phyloP scores from a whole-genome alignment of 768 basidiomycete genomes.

The Arthromyces matolae region DNA sequence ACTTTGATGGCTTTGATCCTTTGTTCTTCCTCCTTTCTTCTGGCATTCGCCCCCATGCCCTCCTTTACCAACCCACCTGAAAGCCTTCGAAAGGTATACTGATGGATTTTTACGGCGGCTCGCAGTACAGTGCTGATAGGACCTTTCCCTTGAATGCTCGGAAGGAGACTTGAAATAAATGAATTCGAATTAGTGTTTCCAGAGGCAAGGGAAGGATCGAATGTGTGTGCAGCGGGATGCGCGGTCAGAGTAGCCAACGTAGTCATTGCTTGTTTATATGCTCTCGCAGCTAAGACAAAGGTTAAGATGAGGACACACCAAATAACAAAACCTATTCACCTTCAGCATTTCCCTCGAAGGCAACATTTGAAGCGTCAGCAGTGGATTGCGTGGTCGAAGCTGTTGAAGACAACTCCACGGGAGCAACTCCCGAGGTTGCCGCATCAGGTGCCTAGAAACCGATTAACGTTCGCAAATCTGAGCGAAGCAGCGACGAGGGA shows the following conservation, averaged over 20 bases:
- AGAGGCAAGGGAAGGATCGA: conserved; percentile 48
- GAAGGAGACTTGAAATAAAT: conserved; percentile 61
- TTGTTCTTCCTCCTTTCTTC: conserved; percentile 63
- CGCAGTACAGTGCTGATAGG: conserved; percentile 69
- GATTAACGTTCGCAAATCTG: conserved; percentile 5
- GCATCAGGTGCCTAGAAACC: conserved; percentile 4
- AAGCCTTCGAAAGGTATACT: conserved; percentile 48
- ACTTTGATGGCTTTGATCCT: conserved; percentile 76
- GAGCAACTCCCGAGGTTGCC: background rate
- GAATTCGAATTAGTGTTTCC: conserved; percentile 43
- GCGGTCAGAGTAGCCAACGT: conserved; percentile 66
- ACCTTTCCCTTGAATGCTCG: conserved; percentile 72
- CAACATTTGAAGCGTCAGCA: conserved; percentile 23
- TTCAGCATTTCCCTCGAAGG: conserved; percentile 47
- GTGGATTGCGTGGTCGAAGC: background rate
- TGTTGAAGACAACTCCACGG: conserved; percentile 1
- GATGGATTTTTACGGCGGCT: conserved; percentile 61
- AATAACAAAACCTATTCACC: conserved; percentile 30
- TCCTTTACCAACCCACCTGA: conserved; percentile 39
- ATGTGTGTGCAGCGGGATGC: conserved; percentile 51
- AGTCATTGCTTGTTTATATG: conserved; percentile 70
- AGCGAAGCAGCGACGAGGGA: conserved; percentile 1
- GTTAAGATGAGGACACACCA: conserved; percentile 2
- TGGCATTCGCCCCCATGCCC: conserved; percentile 36
- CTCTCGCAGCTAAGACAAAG: conserved; percentile 51